These are phyloP conservation scores for Misopates orontium DNA, from an alignment of 257 asterid species.

Conservation along the genomic window DNA sequence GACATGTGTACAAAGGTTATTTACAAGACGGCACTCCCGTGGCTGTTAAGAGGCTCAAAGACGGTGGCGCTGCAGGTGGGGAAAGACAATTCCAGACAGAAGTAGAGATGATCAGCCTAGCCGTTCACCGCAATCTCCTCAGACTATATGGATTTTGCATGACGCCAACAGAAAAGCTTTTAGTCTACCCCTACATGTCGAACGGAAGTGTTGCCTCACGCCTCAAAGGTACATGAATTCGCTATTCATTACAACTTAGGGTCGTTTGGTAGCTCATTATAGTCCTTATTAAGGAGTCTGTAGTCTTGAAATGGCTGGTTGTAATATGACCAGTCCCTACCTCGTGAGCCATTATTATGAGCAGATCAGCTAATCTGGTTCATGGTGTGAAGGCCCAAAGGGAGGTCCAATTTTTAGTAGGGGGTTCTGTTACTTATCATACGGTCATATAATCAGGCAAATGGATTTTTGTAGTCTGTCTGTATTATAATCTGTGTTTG, in stretches of 20 bases:
- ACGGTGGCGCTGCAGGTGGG: slow-evolving; percentile 79
- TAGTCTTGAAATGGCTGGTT: no score
- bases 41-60: slow-evolving; percentile 92
- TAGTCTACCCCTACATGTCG: slow-evolving; percentile 93
- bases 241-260: not conserved
- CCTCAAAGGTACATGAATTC: slow-evolving; percentile 60
- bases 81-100: slow-evolving; percentile 91
- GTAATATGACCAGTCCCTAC: no score
- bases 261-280: no score
- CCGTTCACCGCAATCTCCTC: slow-evolving; percentile 94
- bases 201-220: slow-evolving; percentile 98
- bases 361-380: no score
- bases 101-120: slow-evolving; percentile 93
- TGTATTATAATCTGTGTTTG: no score
- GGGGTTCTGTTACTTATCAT: no score
- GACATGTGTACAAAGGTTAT: slow-evolving; percentile 83
- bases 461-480: no score
- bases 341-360: no score
- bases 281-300: no score
- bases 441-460: no score
- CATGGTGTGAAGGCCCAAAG: no score
- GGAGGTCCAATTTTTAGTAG: no score
- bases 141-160: slow-evolving; percentile 79
- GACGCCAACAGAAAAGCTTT: slow-evolving; percentile 80
- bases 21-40: slow-evolving; percentile 77